Evolutionary conservation across 805 yeast genomes (phyloP).

Genomic region (Grigorovia jiainica): DNA sequence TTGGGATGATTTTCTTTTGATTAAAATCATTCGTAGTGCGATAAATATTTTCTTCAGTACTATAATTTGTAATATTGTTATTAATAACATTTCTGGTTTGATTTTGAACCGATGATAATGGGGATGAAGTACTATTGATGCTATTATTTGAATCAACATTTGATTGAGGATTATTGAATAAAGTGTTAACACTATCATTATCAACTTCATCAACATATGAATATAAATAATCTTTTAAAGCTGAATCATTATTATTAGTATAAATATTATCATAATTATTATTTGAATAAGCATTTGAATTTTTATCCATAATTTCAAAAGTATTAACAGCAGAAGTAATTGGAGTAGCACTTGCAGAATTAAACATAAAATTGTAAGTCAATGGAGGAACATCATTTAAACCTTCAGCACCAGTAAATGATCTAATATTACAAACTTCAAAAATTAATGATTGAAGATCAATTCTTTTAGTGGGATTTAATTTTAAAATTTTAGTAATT

Average conservation of each 20-base stretch:
- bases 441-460: slow-evolving; percentile 14
- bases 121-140: background rate
- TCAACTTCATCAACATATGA: background rate
- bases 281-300: background rate
- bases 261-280: background rate
- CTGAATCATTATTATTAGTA: background rate
- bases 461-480: slow-evolving; percentile 30
- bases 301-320: background rate
- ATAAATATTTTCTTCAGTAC: too few relatives aligned
- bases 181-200: background rate
- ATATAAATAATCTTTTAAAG: background rate
- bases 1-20: background rate
- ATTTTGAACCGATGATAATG: too few relatives aligned
- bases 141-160: background rate
- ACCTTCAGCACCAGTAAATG: slow-evolving; percentile 22
- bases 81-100: too few relatives aligned
- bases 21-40: too few relatives aligned
- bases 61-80: too few relatives aligned
- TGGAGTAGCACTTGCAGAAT: background rate
- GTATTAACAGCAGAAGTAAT: background rate
- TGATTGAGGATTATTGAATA: background rate
- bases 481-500: slow-evolving; percentile 29
- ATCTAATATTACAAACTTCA: slow-evolving; percentile 15
- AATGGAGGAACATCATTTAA: slow-evolving; percentile 15
- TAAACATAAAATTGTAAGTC: background rate